These are phyloP conservation scores for Hanseniaspora singularis DNA, from an alignment of 805 yeast genomes.

Conservation along the genomic window DNA sequence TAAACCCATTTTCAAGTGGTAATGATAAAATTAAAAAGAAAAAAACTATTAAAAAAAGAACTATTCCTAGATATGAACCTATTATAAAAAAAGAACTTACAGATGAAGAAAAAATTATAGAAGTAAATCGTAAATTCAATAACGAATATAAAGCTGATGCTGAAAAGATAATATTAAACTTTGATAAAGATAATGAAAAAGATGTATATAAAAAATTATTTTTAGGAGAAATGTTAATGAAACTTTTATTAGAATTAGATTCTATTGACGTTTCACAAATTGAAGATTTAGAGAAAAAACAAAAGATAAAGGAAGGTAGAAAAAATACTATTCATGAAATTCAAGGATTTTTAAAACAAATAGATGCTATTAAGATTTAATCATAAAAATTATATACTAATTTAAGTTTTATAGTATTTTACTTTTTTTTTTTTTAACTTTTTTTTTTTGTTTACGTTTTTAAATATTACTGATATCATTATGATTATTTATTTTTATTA, in stretches of 20 bases:
- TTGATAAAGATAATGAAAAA: conserved; percentile 21
- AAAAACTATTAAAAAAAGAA: conserved; percentile 12
- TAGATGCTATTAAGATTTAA: conserved; percentile 32
- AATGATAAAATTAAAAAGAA: neutral
- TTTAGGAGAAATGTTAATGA: conserved; percentile 56
- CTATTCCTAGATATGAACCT: conserved; percentile 14
- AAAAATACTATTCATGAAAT: conserved; percentile 48
- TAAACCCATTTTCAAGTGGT: neutral
- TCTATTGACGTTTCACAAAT: conserved; percentile 37
- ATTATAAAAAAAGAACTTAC: conserved; percentile 16
- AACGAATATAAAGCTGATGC: conserved; percentile 22
- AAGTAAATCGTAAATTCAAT: conserved; percentile 22
- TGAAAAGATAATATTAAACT: conserved; percentile 18
- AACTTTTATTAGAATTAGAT: conserved; percentile 55
- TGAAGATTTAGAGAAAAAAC: conserved; percentile 35
- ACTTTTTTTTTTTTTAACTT: too few relatives aligned
- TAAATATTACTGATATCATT: too few relatives aligned
- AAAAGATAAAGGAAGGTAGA: conserved; percentile 43
- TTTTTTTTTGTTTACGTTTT: too few relatives aligned
- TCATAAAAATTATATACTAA: neutral
- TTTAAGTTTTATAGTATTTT: too few relatives aligned
- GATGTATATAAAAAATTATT: conserved; percentile 40
- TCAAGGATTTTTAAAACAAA: conserved; percentile 45
- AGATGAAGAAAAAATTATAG: conserved; percentile 24
- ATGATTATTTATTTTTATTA: too few relatives aligned